phyloP scores from a whole-genome alignment of 2,329 filamentous ascomycete species.

The Gremmenia infestans region DNA sequence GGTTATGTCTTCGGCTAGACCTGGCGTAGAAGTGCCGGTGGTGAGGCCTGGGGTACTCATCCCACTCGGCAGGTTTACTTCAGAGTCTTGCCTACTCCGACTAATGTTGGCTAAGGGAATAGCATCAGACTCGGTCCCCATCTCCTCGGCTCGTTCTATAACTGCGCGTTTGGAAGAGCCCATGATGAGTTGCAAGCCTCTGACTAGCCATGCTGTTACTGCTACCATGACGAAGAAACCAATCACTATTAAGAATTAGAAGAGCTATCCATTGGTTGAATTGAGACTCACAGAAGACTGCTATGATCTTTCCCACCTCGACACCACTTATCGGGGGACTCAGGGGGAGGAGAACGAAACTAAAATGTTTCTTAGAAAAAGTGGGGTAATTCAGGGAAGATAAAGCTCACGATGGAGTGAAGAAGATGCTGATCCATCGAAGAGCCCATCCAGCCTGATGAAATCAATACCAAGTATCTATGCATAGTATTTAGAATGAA shows the following conservation, averaged over 20 bases:
- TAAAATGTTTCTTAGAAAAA: slow-evolving; percentile 9
- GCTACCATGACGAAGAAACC: slow-evolving; percentile 50
- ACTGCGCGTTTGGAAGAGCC: slow-evolving; percentile 49
- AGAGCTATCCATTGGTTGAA: background rate
- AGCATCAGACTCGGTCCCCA: slow-evolving; percentile 39
- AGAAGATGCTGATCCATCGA: slow-evolving; percentile 54
- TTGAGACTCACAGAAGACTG: slow-evolving; percentile 46
- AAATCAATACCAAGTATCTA: slow-evolving; percentile 3
- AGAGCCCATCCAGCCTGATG: slow-evolving; percentile 50
- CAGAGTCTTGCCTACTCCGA: slow-evolving; percentile 13
- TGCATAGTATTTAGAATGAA: background rate
- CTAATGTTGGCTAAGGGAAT: slow-evolving; percentile 40
- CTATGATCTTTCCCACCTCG: slow-evolving; percentile 55
- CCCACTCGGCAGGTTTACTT: slow-evolving; percentile 10
- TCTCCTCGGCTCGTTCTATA: slow-evolving; percentile 48
- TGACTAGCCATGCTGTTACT: slow-evolving; percentile 49
- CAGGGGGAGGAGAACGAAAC: slow-evolving; percentile 53
- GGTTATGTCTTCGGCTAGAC: slow-evolving; percentile 4
- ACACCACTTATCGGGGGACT: slow-evolving; percentile 47
- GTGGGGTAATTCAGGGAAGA: background rate
- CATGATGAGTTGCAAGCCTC: slow-evolving; percentile 46
- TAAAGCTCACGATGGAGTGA: slow-evolving; percentile 43
- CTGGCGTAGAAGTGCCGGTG: slow-evolving; percentile 2
- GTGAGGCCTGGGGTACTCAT: slow-evolving; percentile 6
- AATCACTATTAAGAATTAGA: slow-evolving; percentile 37